These are phyloP conservation scores for Claviceps sp. DNA, from an alignment of 2,329 filamentous ascomycete genomes.

Conservation along the genomic window DNA sequence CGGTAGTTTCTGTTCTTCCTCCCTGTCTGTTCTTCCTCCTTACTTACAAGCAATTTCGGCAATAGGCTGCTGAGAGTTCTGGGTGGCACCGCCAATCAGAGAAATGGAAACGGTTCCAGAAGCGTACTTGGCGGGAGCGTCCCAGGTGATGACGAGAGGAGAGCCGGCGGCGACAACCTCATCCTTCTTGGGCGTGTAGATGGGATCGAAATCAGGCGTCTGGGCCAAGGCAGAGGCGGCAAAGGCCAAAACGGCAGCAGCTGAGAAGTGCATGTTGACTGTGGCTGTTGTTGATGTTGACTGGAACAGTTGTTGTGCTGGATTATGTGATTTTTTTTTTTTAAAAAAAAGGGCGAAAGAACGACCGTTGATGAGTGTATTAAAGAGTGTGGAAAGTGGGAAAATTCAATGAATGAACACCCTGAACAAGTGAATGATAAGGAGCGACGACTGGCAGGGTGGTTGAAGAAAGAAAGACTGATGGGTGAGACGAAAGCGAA, in stretches of 20 bases:
- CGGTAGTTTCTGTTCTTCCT: neutral
- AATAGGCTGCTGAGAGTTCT: slow-evolving; percentile 27
- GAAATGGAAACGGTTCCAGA: slow-evolving; percentile 34
- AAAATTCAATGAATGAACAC: slow-evolving; percentile 8
- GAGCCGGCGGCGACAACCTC: slow-evolving; percentile 34
- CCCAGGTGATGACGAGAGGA: slow-evolving; percentile 39
- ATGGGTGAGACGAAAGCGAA: slow-evolving; percentile 3
- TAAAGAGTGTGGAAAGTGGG: slow-evolving; percentile 20
- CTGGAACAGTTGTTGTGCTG: neutral
- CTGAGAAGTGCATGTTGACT: slow-evolving; percentile 42
- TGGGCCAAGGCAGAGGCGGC: slow-evolving; percentile 38
- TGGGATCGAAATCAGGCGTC: slow-evolving; percentile 40
- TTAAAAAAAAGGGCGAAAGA: slow-evolving; percentile 6
- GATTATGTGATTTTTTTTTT: neutral
- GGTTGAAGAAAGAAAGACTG: slow-evolving; percentile 2
- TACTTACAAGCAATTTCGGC: slow-evolving; percentile 38
- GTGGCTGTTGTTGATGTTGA: neutral
- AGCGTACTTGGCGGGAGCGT: slow-evolving; percentile 24
- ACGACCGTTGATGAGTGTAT: slow-evolving; percentile 3
- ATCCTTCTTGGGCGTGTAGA: slow-evolving; percentile 32
- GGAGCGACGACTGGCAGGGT: slow-evolving; percentile 12
- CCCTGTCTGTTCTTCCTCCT: neutral
- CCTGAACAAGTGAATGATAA: slow-evolving; percentile 9
- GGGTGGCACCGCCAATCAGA: slow-evolving; percentile 38
- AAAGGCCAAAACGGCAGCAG: slow-evolving; percentile 37